These are phyloP conservation scores for Entomortierella parvispora DNA, from an alignment of 192 early-diverging fungal species.

Conservation along the genomic window DNA sequence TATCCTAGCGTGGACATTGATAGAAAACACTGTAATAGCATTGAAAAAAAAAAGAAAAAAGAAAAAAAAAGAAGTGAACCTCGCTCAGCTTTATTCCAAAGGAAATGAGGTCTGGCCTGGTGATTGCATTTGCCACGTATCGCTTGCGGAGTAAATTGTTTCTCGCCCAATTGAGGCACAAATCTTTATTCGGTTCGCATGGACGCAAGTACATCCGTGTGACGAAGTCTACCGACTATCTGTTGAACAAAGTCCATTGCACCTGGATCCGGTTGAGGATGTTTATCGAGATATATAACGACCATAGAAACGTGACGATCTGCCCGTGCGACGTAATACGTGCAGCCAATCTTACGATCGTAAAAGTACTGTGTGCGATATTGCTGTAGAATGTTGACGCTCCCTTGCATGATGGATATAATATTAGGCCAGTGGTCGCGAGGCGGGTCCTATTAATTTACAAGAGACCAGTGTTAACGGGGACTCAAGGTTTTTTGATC, in stretches of 20 bases:
- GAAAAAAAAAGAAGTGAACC: too few relatives aligned
- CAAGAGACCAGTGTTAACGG: too few relatives aligned
- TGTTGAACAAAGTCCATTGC: conserved; percentile 58
- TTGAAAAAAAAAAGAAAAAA: too few relatives aligned
- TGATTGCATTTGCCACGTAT: too few relatives aligned
- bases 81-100: too few relatives aligned
- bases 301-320: conserved; percentile 61
- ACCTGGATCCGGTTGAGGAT: conserved; percentile 52
- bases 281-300: conserved; percentile 61
- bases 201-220: conserved; percentile 26
- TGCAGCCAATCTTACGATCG: conserved; percentile 59
- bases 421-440: conserved; percentile 63
- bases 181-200: conserved; percentile 24
- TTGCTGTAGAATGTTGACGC: conserved; percentile 42
- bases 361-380: conserved; percentile 58
- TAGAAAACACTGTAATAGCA: too few relatives aligned
- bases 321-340: conserved; percentile 60
- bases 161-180: too few relatives aligned
- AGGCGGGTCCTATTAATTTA: conserved; percentile 48
- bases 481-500: not conserved
- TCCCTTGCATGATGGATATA: conserved; percentile 65
- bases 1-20: too few relatives aligned
- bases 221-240: conserved; percentile 32
- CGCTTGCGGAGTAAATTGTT: too few relatives aligned
- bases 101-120: too few relatives aligned